Conservation (phyloP, 805 yeast genomes). For the Spathaspora sp. region DNA sequence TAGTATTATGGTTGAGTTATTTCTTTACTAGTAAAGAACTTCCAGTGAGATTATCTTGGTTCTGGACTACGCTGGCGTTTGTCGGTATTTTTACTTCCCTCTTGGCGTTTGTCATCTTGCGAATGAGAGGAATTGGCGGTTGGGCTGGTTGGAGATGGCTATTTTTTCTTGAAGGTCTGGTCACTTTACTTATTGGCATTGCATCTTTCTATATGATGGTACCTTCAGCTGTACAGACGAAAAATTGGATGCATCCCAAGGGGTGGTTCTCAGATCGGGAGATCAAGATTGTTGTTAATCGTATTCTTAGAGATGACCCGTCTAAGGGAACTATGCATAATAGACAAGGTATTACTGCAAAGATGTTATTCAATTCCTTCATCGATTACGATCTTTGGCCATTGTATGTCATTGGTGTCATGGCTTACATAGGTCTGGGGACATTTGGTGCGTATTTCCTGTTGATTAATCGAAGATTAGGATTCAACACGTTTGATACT, state of each 20-base stretch:
- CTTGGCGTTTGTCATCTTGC: conserved; percentile 50
- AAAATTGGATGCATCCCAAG: conserved; percentile 40
- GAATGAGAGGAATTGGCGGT: conserved; percentile 44
- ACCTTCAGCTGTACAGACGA: conserved; percentile 50
- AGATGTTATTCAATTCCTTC: conserved; percentile 37
- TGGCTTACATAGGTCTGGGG: conserved; percentile 16
- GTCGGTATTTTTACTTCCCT: conserved; percentile 24
- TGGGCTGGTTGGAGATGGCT: conserved; percentile 61
- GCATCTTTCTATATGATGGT: conserved; percentile 45
- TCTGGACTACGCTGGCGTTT: conserved; percentile 25
- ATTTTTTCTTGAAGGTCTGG: conserved; percentile 56
- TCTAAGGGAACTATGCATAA: conserved; percentile 60
- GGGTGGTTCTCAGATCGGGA: conserved; percentile 52
- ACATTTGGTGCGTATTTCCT: conserved; percentile 13
- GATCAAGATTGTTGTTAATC: conserved; percentile 54
- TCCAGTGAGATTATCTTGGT: conserved; percentile 51
- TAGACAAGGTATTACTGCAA: conserved; percentile 47
- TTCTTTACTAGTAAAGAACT: conserved; percentile 61
- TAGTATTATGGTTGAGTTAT: conserved; percentile 60
- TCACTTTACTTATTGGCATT: conserved; percentile 52
- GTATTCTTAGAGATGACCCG: conserved; percentile 62
- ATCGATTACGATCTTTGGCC: conserved; percentile 46
- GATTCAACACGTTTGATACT: conserved; percentile 18
- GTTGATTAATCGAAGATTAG: conserved; percentile 13
- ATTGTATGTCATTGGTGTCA: conserved; percentile 33